Conservation (phyloP, 2,329 filamentous ascomycete species). For the Ceratocystis cacaofunesta region DNA sequence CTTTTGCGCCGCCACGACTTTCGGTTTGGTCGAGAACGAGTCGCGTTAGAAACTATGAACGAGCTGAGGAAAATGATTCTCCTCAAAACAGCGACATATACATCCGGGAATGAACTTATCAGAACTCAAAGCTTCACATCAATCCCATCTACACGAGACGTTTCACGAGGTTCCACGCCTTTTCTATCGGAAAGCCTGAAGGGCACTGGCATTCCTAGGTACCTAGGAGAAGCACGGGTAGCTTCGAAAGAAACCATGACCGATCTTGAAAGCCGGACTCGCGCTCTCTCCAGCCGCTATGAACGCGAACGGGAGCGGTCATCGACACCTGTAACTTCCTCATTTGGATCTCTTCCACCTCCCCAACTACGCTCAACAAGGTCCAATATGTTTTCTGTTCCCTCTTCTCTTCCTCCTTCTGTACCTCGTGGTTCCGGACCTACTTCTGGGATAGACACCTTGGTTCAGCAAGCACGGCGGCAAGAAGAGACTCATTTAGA, state of each 20-base stretch:
- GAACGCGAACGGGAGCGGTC: constrained; percentile 3
- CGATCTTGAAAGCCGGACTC: constrained; percentile 14
- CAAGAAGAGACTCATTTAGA: not conserved
- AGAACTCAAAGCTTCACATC: constrained; percentile 5
- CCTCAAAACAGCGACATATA: not conserved
- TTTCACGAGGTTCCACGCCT: constrained; percentile 9
- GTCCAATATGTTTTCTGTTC: not conserved
- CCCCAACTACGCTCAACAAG: not conserved
- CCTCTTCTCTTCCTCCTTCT: constrained; percentile 5
- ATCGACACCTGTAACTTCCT: not conserved
- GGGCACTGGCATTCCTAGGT: not conserved
- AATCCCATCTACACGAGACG: constrained; percentile 4
- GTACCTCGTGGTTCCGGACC: not conserved
- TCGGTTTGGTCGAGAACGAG: constrained; percentile 29
- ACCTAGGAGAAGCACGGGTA: constrained; percentile 12
- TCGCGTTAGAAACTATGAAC: constrained; percentile 33
- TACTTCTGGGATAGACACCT: constrained; percentile 11
- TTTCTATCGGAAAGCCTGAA: constrained; percentile 8
- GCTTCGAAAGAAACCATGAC: constrained; percentile 15
- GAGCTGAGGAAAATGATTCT: constrained; percentile 15
- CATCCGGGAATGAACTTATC: not conserved
- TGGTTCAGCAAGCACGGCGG: constrained; percentile 12
- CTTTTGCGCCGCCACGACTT: constrained; percentile 29
- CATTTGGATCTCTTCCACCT: not conserved
- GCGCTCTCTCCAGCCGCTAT: constrained; percentile 8